Evolutionary conservation across 2,329 filamentous ascomycete genomes (phyloP), one percentile per base, ranked within the genome.

Genomic region (Aureobasidium uvarum): DNA sequence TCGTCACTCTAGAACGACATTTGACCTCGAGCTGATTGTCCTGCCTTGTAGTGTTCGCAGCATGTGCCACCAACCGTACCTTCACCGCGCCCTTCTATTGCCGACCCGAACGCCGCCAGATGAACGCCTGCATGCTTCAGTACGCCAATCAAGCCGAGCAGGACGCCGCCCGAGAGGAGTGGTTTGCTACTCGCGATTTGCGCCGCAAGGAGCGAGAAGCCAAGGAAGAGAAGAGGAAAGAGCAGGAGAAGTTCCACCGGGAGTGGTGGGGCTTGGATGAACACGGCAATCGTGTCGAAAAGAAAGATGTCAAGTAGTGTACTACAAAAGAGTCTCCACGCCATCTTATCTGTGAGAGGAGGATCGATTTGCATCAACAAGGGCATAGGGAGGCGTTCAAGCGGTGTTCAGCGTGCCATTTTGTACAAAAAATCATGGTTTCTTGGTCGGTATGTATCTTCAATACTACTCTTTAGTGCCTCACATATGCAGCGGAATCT

Each of bases 111-210:
- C 89, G 92, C 72, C 87, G 89, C 68, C 83, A 84, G 41, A 99
- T 99, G 95, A 99, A 99, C 80, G 83, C 81, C 68, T 99, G 95
- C 81, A 97, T 99, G 92, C 83, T 93, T 71, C 78, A 83, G 65
- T 89, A 96, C 79, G 93, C 94, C 64, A 96, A 91, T 69, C 90
- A 88, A 69, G 86, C 85, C 64, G 91, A 96, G 76, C 85, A 96
- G 77, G 95, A 99, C 79, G 87, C 86, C 28, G 95, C 95, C 69
- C 83, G 95, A 62, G 90, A 92, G 77, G 92, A 98, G 75, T 99
- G 95, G 95, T 98, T 98, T 77, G 86, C 87, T 60, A 83, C 85
- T 69, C 84, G 91, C 60, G 82, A 91, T 71, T 86, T 92, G 79
- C 83, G 93, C 65, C 84, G 87, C 71, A 80, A 80, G 66, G 86